phyloP scores from a whole-genome alignment of 1,284 basidiomycete species.

The Marasmius fiardii region DNA sequence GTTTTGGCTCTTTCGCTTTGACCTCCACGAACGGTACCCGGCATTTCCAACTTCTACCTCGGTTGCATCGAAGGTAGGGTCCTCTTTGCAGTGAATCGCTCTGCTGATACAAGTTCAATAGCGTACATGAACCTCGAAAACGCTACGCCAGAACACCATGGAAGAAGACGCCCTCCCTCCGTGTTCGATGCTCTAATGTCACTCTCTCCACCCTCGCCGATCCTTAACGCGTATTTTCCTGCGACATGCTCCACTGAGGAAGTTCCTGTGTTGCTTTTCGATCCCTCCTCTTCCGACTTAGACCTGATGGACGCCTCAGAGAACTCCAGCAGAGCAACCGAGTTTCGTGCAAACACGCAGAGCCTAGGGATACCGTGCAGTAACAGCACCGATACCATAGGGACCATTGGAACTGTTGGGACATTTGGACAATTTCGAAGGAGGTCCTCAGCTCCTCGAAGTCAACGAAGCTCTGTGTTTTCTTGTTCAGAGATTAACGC shows the following conservation, averaged over 20 bases:
- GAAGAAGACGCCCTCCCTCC: neutral
- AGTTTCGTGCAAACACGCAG: neutral
- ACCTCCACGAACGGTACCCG: too few species aligned
- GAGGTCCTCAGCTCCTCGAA: neutral
- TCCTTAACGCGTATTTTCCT: constrained; percentile 1
- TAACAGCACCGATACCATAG: constrained; percentile 8
- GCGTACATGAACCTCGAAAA: neutral
- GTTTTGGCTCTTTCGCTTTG: too few species aligned
- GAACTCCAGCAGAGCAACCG: neutral
- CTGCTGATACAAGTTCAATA: neutral
- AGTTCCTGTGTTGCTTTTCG: constrained; percentile 10
- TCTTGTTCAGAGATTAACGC: neutral
- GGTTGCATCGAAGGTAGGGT: too few species aligned
- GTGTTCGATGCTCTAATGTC: constrained; percentile 4
- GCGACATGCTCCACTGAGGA: constrained; percentile 5
- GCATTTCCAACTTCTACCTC: too few species aligned
- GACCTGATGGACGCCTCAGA: neutral
- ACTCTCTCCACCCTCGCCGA: constrained; percentile 10
- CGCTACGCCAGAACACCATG: neutral
- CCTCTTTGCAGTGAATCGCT: too few species aligned
- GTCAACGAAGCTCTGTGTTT: neutral
- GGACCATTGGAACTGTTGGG: constrained; percentile 8
- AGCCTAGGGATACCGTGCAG: constrained; percentile 1
- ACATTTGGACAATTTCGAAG: constrained; percentile 13
- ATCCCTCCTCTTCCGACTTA: neutral